Base-by-base conservation (phyloP, 2,329 filamentous ascomycete genomes). In the Neofusicoccum laricinum region DNA sequence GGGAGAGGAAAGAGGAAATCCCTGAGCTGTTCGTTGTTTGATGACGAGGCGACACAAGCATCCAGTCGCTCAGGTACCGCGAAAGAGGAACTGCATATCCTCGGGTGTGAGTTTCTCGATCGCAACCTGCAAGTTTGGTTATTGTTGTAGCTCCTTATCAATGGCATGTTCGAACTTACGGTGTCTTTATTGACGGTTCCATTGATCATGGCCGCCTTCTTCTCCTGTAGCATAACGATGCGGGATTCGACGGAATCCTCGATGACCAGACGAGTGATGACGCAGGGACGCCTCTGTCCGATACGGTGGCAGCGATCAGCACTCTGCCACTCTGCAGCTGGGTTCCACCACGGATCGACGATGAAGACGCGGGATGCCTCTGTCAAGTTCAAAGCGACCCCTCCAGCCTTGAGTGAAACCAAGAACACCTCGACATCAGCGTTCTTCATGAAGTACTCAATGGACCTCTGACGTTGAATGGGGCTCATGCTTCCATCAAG, bases 291-390 rank as follows among this genome's bases (percentile, higher is more conserved):
- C 51, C 89, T 91, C 80, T 99, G 95, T 36, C 95, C 95, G 70
- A 98, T 99, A 64, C 95, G 93, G 78, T 98, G 95, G 69, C 81
- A 83, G 55, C 81, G 80, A 68, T 99, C 95, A 2, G 95, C 95
- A 67, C 91, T 95, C 79, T 99, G 95, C 95, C 95, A 99, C 79
- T 99, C 95, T 0, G 94, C 94, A n/a, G 93, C 93, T n/a, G 95
- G 95, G 70, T 98, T 98, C 95, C 95, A 99, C 95, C 95, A 98
- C 70, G 95, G 95, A 72, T 99, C 95, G 65, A 98, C 88, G 66
- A 98, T 97, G 77, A 97, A 98, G 10, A 99, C 95, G 55, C 92
- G 85, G 2, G 92, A 96, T 0, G 95, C 95, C 77, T 99, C 95
- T 0, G 94, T 98, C 66, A 99, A 79, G 73, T 99, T 99, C 67